Percentiles rank a stretch among this genome's conserved stretches.
These are phyloP conservation scores for Aspergillus sp. DNA, from an alignment of 2,329 filamentous ascomycete genomes.

Conservation along the genomic window DNA sequence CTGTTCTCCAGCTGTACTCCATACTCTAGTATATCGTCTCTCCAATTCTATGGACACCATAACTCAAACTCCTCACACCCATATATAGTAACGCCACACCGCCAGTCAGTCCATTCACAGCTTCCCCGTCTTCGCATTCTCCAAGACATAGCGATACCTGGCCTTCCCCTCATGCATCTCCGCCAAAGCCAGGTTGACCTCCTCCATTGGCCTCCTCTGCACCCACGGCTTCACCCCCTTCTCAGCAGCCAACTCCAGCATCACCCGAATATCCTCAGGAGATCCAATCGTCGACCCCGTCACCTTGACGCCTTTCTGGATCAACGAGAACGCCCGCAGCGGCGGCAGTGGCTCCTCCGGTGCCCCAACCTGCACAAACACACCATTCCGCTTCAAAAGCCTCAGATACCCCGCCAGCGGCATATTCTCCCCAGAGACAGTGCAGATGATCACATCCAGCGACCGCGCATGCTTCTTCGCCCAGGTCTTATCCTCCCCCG, in stretches of 20 bases:
- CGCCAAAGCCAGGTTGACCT: conserved; percentile 43
- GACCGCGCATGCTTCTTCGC: conserved; percentile 47
- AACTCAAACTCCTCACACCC: no score
- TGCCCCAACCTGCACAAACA: conserved; percentile 66
- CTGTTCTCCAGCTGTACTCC: no score
- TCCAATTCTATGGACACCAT: no score
- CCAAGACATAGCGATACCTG: conserved; percentile 48
- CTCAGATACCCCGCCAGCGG: conserved; percentile 62
- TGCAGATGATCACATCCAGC: conserved; percentile 58
- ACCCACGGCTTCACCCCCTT: conserved; percentile 46
- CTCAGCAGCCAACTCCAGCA: conserved; percentile 45
- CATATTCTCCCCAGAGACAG: conserved; percentile 62
- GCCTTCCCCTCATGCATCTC: conserved; percentile 49
- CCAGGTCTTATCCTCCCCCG: conserved; percentile 58
- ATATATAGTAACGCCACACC: neutral
- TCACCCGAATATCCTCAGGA: conserved; percentile 43
- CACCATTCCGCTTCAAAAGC: conserved; percentile 60
- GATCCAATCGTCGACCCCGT: conserved; percentile 50
- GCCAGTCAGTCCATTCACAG: conserved; percentile 22
- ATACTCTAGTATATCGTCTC: no score
- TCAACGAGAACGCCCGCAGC: conserved; percentile 59
- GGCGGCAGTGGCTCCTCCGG: conserved; percentile 59
- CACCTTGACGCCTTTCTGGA: conserved; percentile 56
- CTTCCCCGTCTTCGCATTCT: conserved; percentile 38
- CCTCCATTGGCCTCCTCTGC: conserved; percentile 41